Evolutionary conservation across 345 rosid genomes (phyloP).

Genomic region (Syzygium aromaticum): DNA sequence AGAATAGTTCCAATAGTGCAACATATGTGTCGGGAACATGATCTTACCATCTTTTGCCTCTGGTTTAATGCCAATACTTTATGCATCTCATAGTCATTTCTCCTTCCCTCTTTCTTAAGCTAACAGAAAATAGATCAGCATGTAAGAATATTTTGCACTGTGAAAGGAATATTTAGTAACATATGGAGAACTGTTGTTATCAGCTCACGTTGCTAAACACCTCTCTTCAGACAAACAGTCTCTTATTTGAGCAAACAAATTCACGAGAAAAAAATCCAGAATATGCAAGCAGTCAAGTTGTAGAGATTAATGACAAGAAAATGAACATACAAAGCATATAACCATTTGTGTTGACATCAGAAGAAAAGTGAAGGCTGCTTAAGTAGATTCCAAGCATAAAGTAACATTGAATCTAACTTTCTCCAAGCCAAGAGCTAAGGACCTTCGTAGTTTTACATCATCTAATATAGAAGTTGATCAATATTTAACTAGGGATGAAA

Average conservation of each 20-base stretch:
- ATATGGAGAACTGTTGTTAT: neutral
- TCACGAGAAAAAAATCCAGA: neutral
- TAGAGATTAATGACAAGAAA: neutral
- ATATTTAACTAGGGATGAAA: neutral
- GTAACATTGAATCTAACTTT: neutral
- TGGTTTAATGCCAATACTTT: slow-evolving; percentile 49
- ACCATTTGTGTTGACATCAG: neutral
- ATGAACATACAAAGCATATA: neutral
- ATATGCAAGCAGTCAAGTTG: neutral
- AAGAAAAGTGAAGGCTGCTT: neutral
- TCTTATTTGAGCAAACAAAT: neutral
- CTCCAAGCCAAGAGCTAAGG: neutral
- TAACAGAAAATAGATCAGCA: slow-evolving; percentile 13
- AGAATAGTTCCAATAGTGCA: neutral
- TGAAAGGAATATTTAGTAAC: neutral
- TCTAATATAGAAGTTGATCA: neutral
- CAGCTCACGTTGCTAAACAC: neutral
- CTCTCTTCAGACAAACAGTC: neutral
- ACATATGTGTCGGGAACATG: neutral
- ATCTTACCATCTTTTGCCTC: slow-evolving; percentile 60
- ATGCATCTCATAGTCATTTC: slow-evolving; percentile 47
- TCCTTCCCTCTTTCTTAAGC: slow-evolving; percentile 83
- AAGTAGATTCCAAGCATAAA: neutral
- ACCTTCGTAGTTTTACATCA: neutral
- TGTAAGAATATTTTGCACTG: neutral